A percentile compares a stretch with the other conserved stretches of the same genome.
These are phyloP conservation scores for Blastobotrys apis DNA, from an alignment of 1,139 yeast genomes.

Conservation along the genomic window DNA sequence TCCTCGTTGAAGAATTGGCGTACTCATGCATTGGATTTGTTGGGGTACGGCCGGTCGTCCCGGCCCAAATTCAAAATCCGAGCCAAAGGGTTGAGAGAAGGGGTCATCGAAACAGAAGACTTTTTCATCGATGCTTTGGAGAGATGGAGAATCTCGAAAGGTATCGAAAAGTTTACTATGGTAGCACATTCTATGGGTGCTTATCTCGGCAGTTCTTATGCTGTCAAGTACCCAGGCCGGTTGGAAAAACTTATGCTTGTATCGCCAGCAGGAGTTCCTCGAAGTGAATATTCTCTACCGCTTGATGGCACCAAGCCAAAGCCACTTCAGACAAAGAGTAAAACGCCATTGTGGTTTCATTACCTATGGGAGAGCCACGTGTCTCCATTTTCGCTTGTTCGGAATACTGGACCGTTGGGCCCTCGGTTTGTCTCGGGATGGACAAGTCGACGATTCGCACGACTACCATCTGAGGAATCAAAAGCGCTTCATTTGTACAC, in stretches of 20 bases:
- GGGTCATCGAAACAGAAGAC: constrained; percentile 51
- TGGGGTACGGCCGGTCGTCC: constrained; percentile 80
- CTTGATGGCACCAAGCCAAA: constrained; percentile 17
- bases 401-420: constrained; percentile 40
- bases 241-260: constrained; percentile 66
- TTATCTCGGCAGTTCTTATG: constrained; percentile 73
- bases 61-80: constrained; percentile 47
- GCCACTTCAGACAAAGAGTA: constrained; percentile 11
- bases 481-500: constrained; percentile 50
- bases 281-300: constrained; percentile 32
- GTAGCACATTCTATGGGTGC: constrained; percentile 96
- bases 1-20: constrained; percentile 39
- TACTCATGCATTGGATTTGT: constrained; percentile 73
- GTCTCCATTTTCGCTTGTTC: constrained; percentile 39
- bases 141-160: constrained; percentile 64
- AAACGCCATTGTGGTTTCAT: constrained; percentile 31
- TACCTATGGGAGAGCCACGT: constrained; percentile 41
- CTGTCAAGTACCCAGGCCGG: constrained; percentile 63
- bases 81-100: constrained; percentile 32
- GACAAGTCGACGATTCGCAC: constrained; percentile 39
- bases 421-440: constrained; percentile 40
- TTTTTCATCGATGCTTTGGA: constrained; percentile 83
- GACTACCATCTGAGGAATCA: constrained; percentile 29
- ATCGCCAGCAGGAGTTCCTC: constrained; percentile 83
- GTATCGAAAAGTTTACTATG: constrained; percentile 53